These are phyloP conservation scores for Circinella minor DNA, from an alignment of 371 early-diverging fungal genomes.

Conservation along the genomic window DNA sequence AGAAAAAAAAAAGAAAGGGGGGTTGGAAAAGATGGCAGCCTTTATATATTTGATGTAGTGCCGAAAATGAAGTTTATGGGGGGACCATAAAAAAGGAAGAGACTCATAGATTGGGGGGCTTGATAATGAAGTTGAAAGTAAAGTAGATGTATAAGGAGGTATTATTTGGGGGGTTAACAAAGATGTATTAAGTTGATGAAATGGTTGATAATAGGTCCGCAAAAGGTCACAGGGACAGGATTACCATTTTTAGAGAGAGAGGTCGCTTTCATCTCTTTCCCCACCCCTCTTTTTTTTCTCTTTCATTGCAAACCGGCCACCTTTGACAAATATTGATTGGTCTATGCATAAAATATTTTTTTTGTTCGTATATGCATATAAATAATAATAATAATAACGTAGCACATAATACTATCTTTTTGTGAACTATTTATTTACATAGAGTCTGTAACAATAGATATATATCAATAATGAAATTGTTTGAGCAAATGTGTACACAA, in stretches of 20 bases:
- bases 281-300: background rate
- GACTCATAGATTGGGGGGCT: conserved; percentile 1
- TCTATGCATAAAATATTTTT: background rate
- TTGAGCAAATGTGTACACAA: too few relatives aligned
- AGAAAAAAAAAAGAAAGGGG: background rate
- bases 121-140: background rate
- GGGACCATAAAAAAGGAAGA: background rate
- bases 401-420: background rate
- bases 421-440: background rate
- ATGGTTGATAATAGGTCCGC: background rate
- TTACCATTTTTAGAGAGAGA: conserved; percentile 1
- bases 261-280: background rate
- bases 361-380: background rate
- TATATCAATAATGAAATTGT: too few relatives aligned
- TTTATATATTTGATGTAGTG: conserved; percentile 3
- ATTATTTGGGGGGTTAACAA: background rate
- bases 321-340: background rate
- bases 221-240: conserved; percentile 6
- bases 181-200: background rate
- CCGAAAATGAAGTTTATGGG: background rate
- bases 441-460: too few relatives aligned
- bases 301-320: background rate
- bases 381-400: too few relatives aligned
- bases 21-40: background rate
- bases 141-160: background rate